Percentiles rank a stretch among this genome's conserved stretches.
These are phyloP conservation scores for Colletotrichum magnum DNA, from an alignment of 2,329 filamentous ascomycete species.

Conservation along the genomic window DNA sequence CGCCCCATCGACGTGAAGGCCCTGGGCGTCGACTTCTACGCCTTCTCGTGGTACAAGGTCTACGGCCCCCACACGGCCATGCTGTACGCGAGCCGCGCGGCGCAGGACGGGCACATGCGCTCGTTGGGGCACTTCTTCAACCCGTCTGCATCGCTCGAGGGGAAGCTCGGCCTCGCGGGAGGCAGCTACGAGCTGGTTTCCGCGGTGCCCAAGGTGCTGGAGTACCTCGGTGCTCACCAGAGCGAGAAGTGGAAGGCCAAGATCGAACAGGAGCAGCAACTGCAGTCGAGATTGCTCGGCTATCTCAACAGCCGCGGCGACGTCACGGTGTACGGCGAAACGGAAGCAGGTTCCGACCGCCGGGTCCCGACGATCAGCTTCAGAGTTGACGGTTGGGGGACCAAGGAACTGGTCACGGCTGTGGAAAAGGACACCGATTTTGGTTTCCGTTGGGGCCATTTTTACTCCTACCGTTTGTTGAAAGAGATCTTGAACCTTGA, in stretches of 20 bases:
- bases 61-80: conserved; percentile 83
- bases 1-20: conserved; percentile 76
- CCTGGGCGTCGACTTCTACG: conserved; percentile 81
- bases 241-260: conserved; percentile 65
- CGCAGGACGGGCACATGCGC: conserved; percentile 65
- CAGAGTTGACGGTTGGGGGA: conserved; percentile 68
- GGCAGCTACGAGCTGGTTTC: conserved; percentile 80
- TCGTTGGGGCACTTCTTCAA: conserved; percentile 79
- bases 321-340: conserved; percentile 72
- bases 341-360: conserved; percentile 58
- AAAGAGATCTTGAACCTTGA: conserved; percentile 71
- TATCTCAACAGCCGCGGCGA: conserved; percentile 69
- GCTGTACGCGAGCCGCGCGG: conserved; percentile 74
- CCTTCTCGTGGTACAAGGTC: conserved; percentile 88
- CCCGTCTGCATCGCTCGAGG: conserved; percentile 67
- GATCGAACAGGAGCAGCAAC: conserved; percentile 69
- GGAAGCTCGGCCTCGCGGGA: conserved; percentile 78
- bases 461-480: conserved; percentile 76
- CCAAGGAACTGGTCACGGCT: conserved; percentile 71
- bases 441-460: conserved; percentile 77
- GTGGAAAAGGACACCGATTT: conserved; percentile 72
- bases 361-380: conserved; percentile 79
- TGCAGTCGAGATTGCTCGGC: conserved; percentile 71
- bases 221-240: conserved; percentile 68
- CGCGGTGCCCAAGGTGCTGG: conserved; percentile 71